A percentile compares a stretch with the other conserved stretches of the same genome.
phyloP scores from a whole-genome alignment of 208 protist species.

The Perkinsela sp. region DNA sequence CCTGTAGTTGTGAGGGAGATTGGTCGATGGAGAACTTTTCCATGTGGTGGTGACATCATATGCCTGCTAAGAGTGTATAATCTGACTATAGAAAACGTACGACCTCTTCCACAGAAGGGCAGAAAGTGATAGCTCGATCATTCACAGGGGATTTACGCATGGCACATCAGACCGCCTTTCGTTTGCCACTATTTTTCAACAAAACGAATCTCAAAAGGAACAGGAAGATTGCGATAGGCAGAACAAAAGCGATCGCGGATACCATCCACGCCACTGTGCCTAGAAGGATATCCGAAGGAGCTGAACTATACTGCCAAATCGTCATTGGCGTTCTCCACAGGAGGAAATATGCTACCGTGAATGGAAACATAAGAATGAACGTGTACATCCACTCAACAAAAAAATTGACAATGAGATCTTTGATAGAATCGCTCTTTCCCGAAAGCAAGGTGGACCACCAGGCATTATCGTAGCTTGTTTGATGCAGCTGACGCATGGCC shows the following conservation, averaged over 20 bases:
- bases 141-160: too few species aligned
- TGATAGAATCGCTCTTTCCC: constrained; percentile 23
- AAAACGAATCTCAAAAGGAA: too few species aligned
- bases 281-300: constrained; percentile 16
- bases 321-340: constrained; percentile 31
- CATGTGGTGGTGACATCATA: too few species aligned
- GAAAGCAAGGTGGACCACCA: constrained; percentile 38
- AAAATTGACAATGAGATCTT: constrained; percentile 41
- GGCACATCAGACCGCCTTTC: too few species aligned
- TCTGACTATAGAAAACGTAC: too few species aligned
- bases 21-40: too few species aligned
- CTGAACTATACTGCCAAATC: constrained; percentile 34
- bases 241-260: constrained; percentile 19
- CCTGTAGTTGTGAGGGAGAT: too few species aligned
- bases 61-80: too few species aligned
- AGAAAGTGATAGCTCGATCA: too few species aligned
- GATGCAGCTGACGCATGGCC: constrained; percentile 19
- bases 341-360: constrained; percentile 43
- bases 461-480: constrained; percentile 39
- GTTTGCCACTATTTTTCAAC: too few species aligned
- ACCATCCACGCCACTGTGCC: constrained; percentile 18
- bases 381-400: constrained; percentile 31
- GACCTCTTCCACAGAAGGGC: too few species aligned
- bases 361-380: constrained; percentile 43
- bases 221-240: constrained; percentile 23